These are phyloP conservation scores for Bipolaris cookei DNA, from an alignment of 2,329 filamentous ascomycete genomes.

Conservation along the genomic window DNA sequence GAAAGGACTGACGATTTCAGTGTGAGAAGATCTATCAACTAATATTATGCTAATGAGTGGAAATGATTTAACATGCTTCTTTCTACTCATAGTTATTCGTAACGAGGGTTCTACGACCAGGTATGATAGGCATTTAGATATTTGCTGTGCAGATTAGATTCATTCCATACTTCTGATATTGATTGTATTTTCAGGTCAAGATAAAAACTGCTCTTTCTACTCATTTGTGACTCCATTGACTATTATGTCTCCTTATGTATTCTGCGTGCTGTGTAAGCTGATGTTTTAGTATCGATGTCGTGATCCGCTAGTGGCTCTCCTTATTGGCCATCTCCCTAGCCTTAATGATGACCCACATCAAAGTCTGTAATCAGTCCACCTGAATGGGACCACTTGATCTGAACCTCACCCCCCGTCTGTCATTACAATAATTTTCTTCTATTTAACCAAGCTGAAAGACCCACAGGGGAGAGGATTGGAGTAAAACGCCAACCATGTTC, in stretches of 20 bases:
- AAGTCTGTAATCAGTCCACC: constrained; percentile 10
- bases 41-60: neutral
- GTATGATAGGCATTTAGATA: too few relatives aligned
- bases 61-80: too few relatives aligned
- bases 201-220: too few relatives aligned
- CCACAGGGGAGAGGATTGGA: neutral
- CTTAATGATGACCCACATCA: constrained; percentile 3
- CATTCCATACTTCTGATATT: neutral
- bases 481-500: constrained; percentile 1
- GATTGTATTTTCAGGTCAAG: too few relatives aligned
- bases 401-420: neutral
- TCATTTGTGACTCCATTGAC: neutral
- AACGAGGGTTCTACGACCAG: too few relatives aligned
- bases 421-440: neutral
- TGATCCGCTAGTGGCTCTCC: constrained; percentile 5
- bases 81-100: too few relatives aligned
- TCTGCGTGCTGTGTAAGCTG: constrained; percentile 1
- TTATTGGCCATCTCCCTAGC: constrained; percentile 1
- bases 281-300: constrained; percentile 3
- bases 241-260: neutral
- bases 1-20: neutral
- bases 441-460: neutral
- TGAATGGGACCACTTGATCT: neutral
- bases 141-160: neutral
- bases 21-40: neutral